Conservation (phyloP, 345 rosid genomes). For the Populus euphratica region DNA sequence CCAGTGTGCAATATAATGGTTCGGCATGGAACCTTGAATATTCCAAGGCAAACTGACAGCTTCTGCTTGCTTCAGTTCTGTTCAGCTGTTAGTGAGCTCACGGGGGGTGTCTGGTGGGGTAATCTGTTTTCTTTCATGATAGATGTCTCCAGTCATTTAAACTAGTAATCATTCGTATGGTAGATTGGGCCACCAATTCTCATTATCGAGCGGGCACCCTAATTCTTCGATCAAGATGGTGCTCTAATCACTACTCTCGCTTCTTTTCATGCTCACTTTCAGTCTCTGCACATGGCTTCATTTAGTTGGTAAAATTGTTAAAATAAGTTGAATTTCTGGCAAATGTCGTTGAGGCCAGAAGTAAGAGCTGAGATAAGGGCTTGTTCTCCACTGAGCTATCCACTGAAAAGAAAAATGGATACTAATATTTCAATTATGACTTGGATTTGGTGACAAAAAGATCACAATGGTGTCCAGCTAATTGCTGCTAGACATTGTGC, state of each 20-base stretch:
- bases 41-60: conserved; percentile 21
- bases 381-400: neutral
- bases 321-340: neutral
- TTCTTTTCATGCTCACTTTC: neutral
- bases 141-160: neutral
- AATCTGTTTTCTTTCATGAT: neutral
- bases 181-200: neutral
- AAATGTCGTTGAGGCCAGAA: neutral
- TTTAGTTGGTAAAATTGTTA: no score
- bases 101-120: conserved; percentile 19
- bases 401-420: neutral
- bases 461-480: conserved; percentile 17
- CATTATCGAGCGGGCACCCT: neutral
- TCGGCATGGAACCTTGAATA: conserved; percentile 17
- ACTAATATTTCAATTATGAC: neutral
- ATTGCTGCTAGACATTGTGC: neutral
- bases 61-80: conserved; percentile 11
- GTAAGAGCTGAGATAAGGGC: neutral
- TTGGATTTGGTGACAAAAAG: neutral
- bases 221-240: neutral
- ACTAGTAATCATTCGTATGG: neutral
- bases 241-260: neutral
- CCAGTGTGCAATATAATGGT: conserved; percentile 8
- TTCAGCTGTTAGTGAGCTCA: neutral
- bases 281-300: neutral